A percentile compares a stretch with the other conserved stretches of the same genome.
Evolutionary conservation across 1,284 basidiomycete species (phyloP).

Genomic region (Anthracocystis walkeri): DNA sequence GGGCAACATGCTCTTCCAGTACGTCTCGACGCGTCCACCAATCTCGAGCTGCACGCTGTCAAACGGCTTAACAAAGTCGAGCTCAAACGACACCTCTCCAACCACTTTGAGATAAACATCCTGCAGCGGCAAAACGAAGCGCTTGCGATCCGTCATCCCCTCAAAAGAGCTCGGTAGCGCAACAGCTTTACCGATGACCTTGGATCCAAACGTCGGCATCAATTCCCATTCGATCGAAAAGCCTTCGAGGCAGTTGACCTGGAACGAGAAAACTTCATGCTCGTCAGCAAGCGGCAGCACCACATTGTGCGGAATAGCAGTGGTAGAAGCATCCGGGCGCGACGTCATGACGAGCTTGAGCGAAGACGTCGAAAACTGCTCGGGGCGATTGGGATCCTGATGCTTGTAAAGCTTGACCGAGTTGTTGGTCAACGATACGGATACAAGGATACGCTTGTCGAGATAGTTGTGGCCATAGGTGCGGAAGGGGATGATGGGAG

Average conservation of each 20-base stretch:
- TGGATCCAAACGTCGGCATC: slow-evolving; percentile 98
- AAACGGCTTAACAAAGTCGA: slow-evolving; percentile 89
- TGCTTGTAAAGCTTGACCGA: slow-evolving; percentile 67
- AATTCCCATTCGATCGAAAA: slow-evolving; percentile 92
- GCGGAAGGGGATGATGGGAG: slow-evolving; percentile 91
- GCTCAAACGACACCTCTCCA: slow-evolving; percentile 92
- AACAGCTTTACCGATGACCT: slow-evolving; percentile 92
- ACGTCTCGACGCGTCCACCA: slow-evolving; percentile 78
- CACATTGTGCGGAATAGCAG: slow-evolving; percentile 74
- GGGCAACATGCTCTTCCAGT: slow-evolving; percentile 69
- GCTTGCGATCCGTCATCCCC: slow-evolving; percentile 61
- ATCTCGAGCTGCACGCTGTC: slow-evolving; percentile 94
- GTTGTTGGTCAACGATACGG: slow-evolving; percentile 75
- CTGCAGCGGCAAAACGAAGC: slow-evolving; percentile 77
- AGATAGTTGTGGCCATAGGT: slow-evolving; percentile 72
- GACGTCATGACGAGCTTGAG: slow-evolving; percentile 93
- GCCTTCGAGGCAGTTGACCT: slow-evolving; percentile 79
- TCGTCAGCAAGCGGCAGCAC: slow-evolving; percentile 82
- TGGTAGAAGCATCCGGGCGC: slow-evolving; percentile 80
- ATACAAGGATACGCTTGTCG: slow-evolving; percentile 87
- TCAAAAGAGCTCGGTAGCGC: slow-evolving; percentile 83
- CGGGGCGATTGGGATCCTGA: slow-evolving; percentile 62
- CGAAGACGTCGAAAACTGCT: slow-evolving; percentile 74
- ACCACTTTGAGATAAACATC: slow-evolving; percentile 93
- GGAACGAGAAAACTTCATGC: slow-evolving; percentile 88